phyloP scores from a whole-genome alignment of 2,329 filamentous ascomycete genomes.

The Eurotiales sp. region DNA sequence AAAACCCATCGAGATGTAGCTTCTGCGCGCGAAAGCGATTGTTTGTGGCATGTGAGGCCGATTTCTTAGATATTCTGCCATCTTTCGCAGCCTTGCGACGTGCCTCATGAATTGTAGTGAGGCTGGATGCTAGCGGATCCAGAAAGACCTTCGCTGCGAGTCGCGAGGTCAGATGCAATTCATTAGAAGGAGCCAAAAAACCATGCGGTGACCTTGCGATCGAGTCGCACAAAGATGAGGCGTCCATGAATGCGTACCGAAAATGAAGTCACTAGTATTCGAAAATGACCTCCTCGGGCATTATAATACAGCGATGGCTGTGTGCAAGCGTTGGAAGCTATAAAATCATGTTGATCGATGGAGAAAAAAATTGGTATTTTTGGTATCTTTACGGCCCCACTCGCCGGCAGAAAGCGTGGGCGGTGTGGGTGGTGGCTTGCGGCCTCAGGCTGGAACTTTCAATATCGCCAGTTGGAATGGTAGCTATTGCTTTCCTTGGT shows the following conservation, averaged over 20 bases:
- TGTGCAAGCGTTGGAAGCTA: no score
- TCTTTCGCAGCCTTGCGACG: constrained; percentile 61
- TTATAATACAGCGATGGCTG: no score
- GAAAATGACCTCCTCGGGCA: not conserved
- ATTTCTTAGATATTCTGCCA: not conserved
- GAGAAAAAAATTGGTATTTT: no score
- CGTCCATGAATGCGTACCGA: not conserved
- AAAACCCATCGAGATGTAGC: constrained; percentile 82
- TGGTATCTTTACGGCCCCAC: constrained; percentile 4
- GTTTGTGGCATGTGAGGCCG: constrained; percentile 51
- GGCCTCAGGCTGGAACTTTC: not conserved
- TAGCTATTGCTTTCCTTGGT: no score
- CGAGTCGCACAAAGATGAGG: constrained; percentile 15
- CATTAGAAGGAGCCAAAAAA: constrained; percentile 70
- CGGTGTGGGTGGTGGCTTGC: not conserved
- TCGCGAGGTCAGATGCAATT: constrained; percentile 66
- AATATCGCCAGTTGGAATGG: no score
- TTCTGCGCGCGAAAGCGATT: constrained; percentile 67
- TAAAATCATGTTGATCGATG: no score
- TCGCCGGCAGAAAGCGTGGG: no score
- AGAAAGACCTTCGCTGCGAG: constrained; percentile 75
- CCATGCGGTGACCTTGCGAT: constrained; percentile 61
- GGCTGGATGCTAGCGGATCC: constrained; percentile 69
- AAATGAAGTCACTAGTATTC: not conserved
- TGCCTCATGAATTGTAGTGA: constrained; percentile 68